A percentile compares a stretch with the other conserved stretches of the same genome.
These are phyloP conservation scores for Coemansia sp. DNA, from an alignment of 192 early-diverging fungal genomes.

Conservation along the genomic window DNA sequence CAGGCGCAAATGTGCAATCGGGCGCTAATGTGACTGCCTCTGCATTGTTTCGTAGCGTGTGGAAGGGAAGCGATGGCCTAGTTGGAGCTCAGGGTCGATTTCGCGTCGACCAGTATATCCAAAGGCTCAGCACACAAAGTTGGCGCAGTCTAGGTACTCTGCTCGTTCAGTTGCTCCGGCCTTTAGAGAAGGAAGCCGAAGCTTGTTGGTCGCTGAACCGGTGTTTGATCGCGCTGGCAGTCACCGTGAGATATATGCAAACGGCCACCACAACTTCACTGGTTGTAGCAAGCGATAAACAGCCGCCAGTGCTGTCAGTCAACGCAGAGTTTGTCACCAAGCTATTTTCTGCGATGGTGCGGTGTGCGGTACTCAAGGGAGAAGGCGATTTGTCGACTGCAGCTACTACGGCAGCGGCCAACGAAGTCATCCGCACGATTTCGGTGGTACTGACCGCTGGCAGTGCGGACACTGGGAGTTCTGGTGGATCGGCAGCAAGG, in stretches of 20 bases:
- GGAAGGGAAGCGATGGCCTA: conserved; percentile 28
- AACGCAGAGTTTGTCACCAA: conserved; percentile 24
- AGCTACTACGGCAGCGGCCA: neutral
- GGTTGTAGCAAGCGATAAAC: neutral
- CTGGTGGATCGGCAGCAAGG: neutral
- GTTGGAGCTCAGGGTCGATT: conserved; percentile 13
- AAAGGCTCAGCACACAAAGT: conserved; percentile 8
- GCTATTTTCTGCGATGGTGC: conserved; percentile 17
- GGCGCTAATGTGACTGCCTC: neutral
- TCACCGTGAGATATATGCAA: conserved; percentile 32
- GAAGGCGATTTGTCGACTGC: neutral
- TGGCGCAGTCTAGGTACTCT: conserved; percentile 46
- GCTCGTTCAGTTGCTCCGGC: conserved; percentile 21
- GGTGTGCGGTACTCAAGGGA: neutral
- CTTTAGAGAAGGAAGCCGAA: conserved; percentile 1
- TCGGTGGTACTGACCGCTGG: neutral
- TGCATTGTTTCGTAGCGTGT: conserved; percentile 21
- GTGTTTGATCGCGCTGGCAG: conserved; percentile 17
- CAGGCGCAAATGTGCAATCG: neutral
- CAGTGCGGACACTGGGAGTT: neutral
- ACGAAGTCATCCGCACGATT: conserved; percentile 4
- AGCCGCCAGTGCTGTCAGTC: neutral
- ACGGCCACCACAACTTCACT: neutral
- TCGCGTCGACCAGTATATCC: conserved; percentile 13
- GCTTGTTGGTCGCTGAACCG: conserved; percentile 9